Evolutionary conservation across 2,329 filamentous ascomycete genomes (phyloP).

Genomic region (Nigrospora osmanthi): DNA sequence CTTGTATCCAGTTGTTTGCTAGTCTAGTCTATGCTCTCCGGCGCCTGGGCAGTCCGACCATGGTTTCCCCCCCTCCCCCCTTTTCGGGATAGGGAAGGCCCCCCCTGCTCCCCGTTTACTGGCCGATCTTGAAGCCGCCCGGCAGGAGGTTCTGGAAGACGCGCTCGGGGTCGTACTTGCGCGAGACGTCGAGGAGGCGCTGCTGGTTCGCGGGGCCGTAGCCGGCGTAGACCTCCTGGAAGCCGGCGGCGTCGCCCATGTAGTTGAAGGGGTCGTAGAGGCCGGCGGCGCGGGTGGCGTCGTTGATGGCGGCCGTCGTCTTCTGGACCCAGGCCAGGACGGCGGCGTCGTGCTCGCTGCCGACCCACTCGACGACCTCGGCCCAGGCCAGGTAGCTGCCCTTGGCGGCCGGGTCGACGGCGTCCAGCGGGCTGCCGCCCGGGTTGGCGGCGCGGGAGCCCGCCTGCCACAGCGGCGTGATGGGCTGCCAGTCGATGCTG

Average conservation of each 20-base stretch:
- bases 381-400: constrained; percentile 15
- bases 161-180: constrained; percentile 15
- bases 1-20: too few relatives aligned
- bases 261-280: constrained; percentile 31
- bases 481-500: constrained; percentile 22
- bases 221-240: constrained; percentile 25
- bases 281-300: constrained; percentile 18
- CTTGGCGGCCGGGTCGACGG: constrained; percentile 20
- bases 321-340: constrained; percentile 13
- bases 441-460: constrained; percentile 16
- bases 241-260: constrained; percentile 26
- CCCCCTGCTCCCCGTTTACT: background rate
- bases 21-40: too few relatives aligned
- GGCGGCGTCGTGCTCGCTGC: constrained; percentile 14
- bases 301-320: constrained; percentile 12
- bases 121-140: constrained; percentile 8
- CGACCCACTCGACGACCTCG: constrained; percentile 15
- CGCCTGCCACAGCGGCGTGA: constrained; percentile 19
- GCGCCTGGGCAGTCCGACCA: too few relatives aligned
- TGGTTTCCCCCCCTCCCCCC: too few relatives aligned
- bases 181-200: constrained; percentile 11
- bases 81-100: too few relatives aligned
- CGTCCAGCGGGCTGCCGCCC: constrained; percentile 24
- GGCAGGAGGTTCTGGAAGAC: constrained; percentile 8
- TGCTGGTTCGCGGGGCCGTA: constrained; percentile 25